Evolutionary conservation across 2,329 filamentous ascomycete genomes (phyloP).

Genomic region (Coccinonectria pachysandricola): DNA sequence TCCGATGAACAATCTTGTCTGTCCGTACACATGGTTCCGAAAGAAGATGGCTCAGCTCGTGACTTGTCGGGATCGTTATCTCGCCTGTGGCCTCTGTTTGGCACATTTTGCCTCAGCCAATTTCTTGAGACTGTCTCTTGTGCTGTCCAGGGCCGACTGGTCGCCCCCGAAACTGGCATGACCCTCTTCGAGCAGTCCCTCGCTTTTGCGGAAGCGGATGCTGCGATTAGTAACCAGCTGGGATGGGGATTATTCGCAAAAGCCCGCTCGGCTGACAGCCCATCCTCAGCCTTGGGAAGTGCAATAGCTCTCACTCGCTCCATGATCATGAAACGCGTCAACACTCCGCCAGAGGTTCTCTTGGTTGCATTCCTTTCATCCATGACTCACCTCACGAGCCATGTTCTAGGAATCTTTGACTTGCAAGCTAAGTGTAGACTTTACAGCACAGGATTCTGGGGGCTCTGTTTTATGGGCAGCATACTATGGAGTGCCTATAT

Average conservation of each 20-base stretch:
- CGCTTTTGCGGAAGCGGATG: slow-evolving; percentile 91
- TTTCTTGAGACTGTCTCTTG: slow-evolving; percentile 84
- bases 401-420: slow-evolving; percentile 69
- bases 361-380: slow-evolving; percentile 80
- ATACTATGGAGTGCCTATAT: slow-evolving; percentile 66
- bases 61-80: slow-evolving; percentile 69
- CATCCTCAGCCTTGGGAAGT: slow-evolving; percentile 14
- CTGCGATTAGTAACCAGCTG: slow-evolving; percentile 71
- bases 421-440: slow-evolving; percentile 73
- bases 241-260: slow-evolving; percentile 56
- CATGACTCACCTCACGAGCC: slow-evolving; percentile 80
- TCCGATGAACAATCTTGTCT: slow-evolving; percentile 65
- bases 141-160: slow-evolving; percentile 71
- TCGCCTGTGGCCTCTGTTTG: slow-evolving; percentile 63
- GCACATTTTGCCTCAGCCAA: slow-evolving; percentile 63
- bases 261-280: slow-evolving; percentile 25
- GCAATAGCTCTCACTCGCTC: slow-evolving; percentile 45
- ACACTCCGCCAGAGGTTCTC: slow-evolving; percentile 81
- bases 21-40: slow-evolving; percentile 60
- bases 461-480: slow-evolving; percentile 75
- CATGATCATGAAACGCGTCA: slow-evolving; percentile 68
- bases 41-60: slow-evolving; percentile 37
- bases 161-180: slow-evolving; percentile 85
- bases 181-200: slow-evolving; percentile 93
- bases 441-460: slow-evolving; percentile 81